Conservation (phyloP, 1,284 basidiomycete species). For the Kalmanozyma brasiliensis region DNA sequence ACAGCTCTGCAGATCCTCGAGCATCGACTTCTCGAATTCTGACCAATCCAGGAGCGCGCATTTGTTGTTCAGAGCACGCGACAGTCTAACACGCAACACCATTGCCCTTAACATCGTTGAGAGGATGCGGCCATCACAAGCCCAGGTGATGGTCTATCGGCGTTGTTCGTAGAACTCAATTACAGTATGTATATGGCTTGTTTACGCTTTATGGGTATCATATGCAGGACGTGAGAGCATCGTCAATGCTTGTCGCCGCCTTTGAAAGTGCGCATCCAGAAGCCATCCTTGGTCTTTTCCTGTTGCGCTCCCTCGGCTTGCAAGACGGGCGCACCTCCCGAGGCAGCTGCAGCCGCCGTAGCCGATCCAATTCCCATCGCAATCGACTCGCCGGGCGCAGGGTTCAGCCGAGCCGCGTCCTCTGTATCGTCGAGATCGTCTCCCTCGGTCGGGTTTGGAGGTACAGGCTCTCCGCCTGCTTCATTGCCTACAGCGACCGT, state of each 20-base stretch:
- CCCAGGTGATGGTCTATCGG: no score
- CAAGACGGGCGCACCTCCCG: constrained; percentile 27
- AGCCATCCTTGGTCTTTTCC: constrained; percentile 35
- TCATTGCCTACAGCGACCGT: constrained; percentile 48
- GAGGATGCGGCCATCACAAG: no score
- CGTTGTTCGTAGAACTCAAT: no score
- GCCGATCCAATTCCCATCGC: constrained; percentile 28
- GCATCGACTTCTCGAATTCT: constrained; percentile 8
- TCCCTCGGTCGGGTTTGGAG: constrained; percentile 4
- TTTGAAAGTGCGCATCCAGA: constrained; percentile 44
- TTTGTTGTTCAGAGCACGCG: constrained; percentile 1
- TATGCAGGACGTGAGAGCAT: no score
- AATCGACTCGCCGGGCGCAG: constrained; percentile 7
- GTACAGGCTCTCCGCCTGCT: constrained; percentile 36
- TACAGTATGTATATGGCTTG: no score
- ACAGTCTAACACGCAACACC: no score
- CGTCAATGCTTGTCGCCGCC: constrained; percentile 16
- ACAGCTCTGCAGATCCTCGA: constrained; percentile 10
- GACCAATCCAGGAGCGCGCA: constrained; percentile 25
- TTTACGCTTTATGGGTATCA: no score
- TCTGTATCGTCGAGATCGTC: constrained; percentile 32
- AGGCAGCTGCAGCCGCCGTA: constrained; percentile 18
- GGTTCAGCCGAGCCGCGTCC: constrained; percentile 37
- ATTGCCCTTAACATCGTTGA: no score
- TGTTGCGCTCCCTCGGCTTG: constrained; percentile 31